Base-by-base conservation (phyloP, 1,284 basidiomycete genomes). In the Heterobasidion parviporum region DNA sequence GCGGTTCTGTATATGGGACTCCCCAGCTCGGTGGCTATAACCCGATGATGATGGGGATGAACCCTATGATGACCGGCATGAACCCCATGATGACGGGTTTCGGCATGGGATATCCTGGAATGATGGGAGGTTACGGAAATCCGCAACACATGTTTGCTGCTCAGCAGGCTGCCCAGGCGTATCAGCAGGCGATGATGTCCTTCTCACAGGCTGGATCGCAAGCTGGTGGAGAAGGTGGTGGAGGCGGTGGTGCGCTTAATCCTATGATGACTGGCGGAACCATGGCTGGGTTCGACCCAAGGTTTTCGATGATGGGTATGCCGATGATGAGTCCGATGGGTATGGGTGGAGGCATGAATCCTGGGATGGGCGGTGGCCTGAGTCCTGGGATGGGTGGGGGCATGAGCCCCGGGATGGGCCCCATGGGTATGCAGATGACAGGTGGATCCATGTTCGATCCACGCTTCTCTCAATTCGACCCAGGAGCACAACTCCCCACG, bases 101-200 rank as follows among this genome's bases (percentile, higher is more conserved):
- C 56, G 67, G 57, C 57, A 65, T 73, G 72, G 78, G 81, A 43
- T 85, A 75, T 63, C 77, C 79, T 33, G 77, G 77, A 35, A 85
- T 87, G 80, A 87, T 88, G 80, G 72, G 77, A 9, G 79, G 76
- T 18, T 82, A 76, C 63, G 71, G 64, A 50, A 83, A 87, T 62
- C 88, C 89, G 44, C 89, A 92, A 64, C 90, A 92, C 60, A 87
- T 94, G 86, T 89, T 89, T 69, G 92, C 91, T 7, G 91, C 92
- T 15, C 92, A 94, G 64, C 88, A 92, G 69, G 92, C 85, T 1
- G 87, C 89, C 55, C 89, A 92, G 67, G 93, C 93, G 0, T 95
- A 94, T 67, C 88, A 90, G 67, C 88, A 90, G 68, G 90, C 92
- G 18, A 93, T 95, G 89, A 84, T 92, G 78, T 81, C 87, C 45